A percentile compares a stretch with the other conserved stretches of the same genome.
These are phyloP conservation scores for Dothistroma pini DNA, from an alignment of 2,329 filamentous ascomycete genomes.

Conservation along the genomic window DNA sequence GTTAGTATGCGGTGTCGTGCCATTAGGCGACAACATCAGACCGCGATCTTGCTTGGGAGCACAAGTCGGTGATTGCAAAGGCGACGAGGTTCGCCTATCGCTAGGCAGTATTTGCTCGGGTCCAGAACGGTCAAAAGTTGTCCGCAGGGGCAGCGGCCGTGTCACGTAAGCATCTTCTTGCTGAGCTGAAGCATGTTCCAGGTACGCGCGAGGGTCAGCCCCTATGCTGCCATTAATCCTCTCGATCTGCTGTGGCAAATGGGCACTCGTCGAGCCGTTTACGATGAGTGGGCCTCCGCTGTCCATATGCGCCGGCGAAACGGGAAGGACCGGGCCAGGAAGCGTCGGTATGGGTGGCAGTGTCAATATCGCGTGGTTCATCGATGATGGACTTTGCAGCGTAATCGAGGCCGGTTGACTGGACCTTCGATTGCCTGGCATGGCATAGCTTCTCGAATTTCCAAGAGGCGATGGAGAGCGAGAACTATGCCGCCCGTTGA, in stretches of 20 bases:
- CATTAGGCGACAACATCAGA: slow-evolving; percentile 24
- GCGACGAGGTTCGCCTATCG: slow-evolving; percentile 1
- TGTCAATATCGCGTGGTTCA: slow-evolving; percentile 9
- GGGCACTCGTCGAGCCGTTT: slow-evolving; percentile 37
- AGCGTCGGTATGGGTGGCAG: slow-evolving; percentile 1
- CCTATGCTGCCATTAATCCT: slow-evolving; percentile 16
- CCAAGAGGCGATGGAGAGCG: slow-evolving; percentile 48
- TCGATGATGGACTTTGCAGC: slow-evolving; percentile 23
- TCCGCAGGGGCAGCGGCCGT: slow-evolving; percentile 10
- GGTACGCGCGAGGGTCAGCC: background rate
- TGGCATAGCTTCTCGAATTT: slow-evolving; percentile 40
- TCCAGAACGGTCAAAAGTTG: background rate
- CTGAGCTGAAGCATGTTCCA: slow-evolving; percentile 9
- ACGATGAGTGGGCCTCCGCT: slow-evolving; percentile 39
- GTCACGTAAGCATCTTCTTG: background rate
- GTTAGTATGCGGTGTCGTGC: slow-evolving; percentile 16
- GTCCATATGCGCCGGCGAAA: slow-evolving; percentile 17
- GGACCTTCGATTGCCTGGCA: slow-evolving; percentile 26
- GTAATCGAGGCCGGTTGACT: slow-evolving; percentile 8
- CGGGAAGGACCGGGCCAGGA: slow-evolving; percentile 7
- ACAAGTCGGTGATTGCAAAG: slow-evolving; percentile 17
- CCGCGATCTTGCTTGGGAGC: slow-evolving; percentile 16
- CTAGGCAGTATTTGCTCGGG: background rate
- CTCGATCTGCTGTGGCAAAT: slow-evolving; percentile 14
- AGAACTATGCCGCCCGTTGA: slow-evolving; percentile 30